These are phyloP conservation scores for Coemansia umbellata DNA, from an alignment of 192 early-diverging fungal species.

Conservation along the genomic window DNA sequence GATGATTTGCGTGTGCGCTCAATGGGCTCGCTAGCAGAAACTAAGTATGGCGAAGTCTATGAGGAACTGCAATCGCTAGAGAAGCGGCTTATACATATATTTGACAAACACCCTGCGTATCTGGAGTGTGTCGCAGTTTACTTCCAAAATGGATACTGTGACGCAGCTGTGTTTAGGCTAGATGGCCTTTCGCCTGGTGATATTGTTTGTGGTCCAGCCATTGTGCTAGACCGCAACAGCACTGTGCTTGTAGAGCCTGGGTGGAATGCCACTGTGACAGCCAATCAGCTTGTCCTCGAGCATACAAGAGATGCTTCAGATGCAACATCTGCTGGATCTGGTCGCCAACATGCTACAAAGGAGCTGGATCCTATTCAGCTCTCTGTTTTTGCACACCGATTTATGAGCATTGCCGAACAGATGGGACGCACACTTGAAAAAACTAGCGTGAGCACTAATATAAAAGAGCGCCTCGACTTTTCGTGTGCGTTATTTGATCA, in stretches of 20 bases:
- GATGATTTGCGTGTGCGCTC: constrained; percentile 93
- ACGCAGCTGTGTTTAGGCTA: constrained; percentile 72
- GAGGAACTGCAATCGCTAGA: constrained; percentile 46
- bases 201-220: constrained; percentile 73
- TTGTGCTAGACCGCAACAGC: constrained; percentile 87
- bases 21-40: constrained; percentile 54
- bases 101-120: constrained; percentile 16
- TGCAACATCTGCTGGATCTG: not conserved
- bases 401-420: constrained; percentile 98
- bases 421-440: constrained; percentile 95
- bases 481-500: constrained; percentile 94
- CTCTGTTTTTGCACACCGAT: constrained; percentile 90
- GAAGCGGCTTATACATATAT: not conserved
- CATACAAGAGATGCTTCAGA: not conserved
- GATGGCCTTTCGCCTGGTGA: constrained; percentile 61
- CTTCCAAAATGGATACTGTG: constrained; percentile 68
- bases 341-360: constrained; percentile 16
- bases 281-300: constrained; percentile 57
- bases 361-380: constrained; percentile 86
- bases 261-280: constrained; percentile 74
- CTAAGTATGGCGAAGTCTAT: constrained; percentile 35
- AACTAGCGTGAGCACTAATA: constrained; percentile 93
- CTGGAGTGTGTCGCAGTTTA: constrained; percentile 61
- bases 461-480: constrained; percentile 97
- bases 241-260: constrained; percentile 83